A percentile compares a stretch with the other conserved stretches of the same genome.
Conservation (phyloP, 1,284 basidiomycete species). For the Sporisorium iseilematis-ciliati region DNA sequence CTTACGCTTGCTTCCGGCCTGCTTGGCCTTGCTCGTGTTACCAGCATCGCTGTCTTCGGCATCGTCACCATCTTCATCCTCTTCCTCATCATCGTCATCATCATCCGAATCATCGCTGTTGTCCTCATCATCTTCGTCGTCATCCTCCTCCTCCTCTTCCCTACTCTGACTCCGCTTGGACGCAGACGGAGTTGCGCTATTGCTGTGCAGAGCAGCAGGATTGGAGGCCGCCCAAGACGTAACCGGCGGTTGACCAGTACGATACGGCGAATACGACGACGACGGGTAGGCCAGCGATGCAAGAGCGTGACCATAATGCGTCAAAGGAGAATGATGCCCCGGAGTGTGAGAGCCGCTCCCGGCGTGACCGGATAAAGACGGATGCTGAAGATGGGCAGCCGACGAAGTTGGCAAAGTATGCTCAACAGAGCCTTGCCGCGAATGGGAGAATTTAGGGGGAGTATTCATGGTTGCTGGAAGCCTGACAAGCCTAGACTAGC, state of each 20-base stretch:
- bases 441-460: constrained; percentile 50
- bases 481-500: not conserved
- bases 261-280: constrained; percentile 43
- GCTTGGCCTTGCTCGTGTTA: constrained; percentile 26
- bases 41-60: constrained; percentile 32
- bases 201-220: constrained; percentile 31
- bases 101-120: constrained; percentile 43
- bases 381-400: constrained; percentile 44
- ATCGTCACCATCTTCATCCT: constrained; percentile 31
- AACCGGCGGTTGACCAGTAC: constrained; percentile 19
- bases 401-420: constrained; percentile 31
- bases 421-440: constrained; percentile 53
- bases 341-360: constrained; percentile 36
- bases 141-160: constrained; percentile 27
- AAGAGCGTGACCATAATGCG: constrained; percentile 44
- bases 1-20: constrained; percentile 45
- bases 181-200: constrained; percentile 24
- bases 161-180: constrained; percentile 33
- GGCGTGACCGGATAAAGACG: constrained; percentile 27
- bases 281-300: constrained; percentile 49
- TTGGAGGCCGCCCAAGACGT: constrained; percentile 38
- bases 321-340: constrained; percentile 42
- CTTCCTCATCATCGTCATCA: constrained; percentile 41
- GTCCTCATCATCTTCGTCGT: constrained; percentile 43
- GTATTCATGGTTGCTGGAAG: constrained; percentile 42